These are phyloP conservation scores for Thymus quinquecostatus DNA, from an alignment of 257 asterid species.

Conservation along the genomic window DNA sequence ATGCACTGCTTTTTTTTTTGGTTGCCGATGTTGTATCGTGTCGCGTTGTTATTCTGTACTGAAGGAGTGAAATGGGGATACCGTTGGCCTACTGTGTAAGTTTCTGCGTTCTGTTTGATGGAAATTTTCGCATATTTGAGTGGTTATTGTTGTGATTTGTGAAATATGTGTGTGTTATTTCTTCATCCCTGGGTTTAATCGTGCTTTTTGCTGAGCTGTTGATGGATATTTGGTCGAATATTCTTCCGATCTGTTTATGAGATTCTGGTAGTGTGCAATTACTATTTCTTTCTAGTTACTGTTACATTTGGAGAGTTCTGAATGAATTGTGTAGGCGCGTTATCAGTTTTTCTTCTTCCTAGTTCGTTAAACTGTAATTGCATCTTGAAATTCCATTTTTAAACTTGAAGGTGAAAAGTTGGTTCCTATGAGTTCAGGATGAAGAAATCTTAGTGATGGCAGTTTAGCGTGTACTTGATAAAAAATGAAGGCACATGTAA, in stretches of 20 bases:
- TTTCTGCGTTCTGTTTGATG: conserved; percentile 1
- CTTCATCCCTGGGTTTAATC: too few relatives aligned
- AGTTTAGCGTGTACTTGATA: conserved; percentile 24
- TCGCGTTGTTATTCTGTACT: conserved; percentile 18
- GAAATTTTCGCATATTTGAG: neutral
- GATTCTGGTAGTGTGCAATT: neutral
- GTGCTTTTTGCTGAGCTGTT: neutral
- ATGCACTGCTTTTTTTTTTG: conserved; percentile 32
- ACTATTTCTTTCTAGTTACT: neutral
- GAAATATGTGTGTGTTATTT: neutral
- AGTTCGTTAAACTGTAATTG: too few relatives aligned
- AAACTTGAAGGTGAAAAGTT: conserved; percentile 38
- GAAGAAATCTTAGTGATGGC: conserved; percentile 23
- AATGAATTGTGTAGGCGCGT: neutral
- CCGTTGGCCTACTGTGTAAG: conserved; percentile 26
- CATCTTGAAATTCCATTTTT: conserved; percentile 11
- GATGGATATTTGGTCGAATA: conserved; percentile 21
- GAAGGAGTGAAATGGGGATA: conserved; percentile 25
- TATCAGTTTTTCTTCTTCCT: neutral
- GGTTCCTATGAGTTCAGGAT: conserved; percentile 22
- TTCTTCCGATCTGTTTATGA: neutral
- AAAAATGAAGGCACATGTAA: conserved; percentile 57
- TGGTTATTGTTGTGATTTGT: neutral
- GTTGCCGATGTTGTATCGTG: conserved; percentile 16
- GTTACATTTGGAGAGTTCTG: neutral